Percentiles rank a stretch among this genome's conserved stretches.
phyloP scores from a whole-genome alignment of 2,329 filamentous ascomycete genomes.

The Arthrobotrys iridis region DNA sequence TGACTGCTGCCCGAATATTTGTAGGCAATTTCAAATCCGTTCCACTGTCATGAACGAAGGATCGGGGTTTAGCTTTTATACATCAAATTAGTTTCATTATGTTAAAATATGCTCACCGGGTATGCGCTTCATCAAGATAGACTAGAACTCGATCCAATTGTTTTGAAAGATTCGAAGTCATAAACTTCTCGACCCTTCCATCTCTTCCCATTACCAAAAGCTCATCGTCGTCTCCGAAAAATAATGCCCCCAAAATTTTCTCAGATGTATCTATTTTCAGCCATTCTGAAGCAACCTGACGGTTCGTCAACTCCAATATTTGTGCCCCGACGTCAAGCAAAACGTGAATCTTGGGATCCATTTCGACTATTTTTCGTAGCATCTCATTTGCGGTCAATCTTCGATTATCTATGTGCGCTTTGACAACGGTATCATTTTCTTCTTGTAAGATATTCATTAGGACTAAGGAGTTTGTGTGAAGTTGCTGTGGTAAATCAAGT shows the following conservation, averaged over 20 bases:
- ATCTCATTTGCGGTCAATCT: conserved; percentile 60
- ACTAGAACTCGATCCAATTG: conserved; percentile 71
- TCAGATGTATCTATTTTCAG: conserved; percentile 59
- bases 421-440: conserved; percentile 28
- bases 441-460: conserved; percentile 61
- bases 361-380: conserved; percentile 63
- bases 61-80: conserved; percentile 71
- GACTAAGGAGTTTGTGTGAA: conserved; percentile 75
- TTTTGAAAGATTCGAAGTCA: conserved; percentile 69
- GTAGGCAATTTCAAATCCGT: conserved; percentile 38
- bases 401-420: conserved; percentile 57
- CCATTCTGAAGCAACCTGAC: conserved; percentile 68
- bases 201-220: conserved; percentile 66
- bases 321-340: conserved; percentile 77
- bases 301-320: conserved; percentile 72
- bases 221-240: conserved; percentile 69
- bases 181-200: conserved; percentile 64
- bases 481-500: conserved; percentile 67
- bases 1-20: conserved; percentile 64
- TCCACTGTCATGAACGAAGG: conserved; percentile 15
- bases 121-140: conserved; percentile 77
- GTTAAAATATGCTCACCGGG: conserved; percentile 70
- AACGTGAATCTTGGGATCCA: conserved; percentile 66
- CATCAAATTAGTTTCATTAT: conserved; percentile 68
- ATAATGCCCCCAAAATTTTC: conserved; percentile 65